A percentile compares a stretch with the other conserved stretches of the same genome.
Evolutionary conservation across 345 rosid genomes (phyloP).

Genomic region (Pistacia vera): DNA sequence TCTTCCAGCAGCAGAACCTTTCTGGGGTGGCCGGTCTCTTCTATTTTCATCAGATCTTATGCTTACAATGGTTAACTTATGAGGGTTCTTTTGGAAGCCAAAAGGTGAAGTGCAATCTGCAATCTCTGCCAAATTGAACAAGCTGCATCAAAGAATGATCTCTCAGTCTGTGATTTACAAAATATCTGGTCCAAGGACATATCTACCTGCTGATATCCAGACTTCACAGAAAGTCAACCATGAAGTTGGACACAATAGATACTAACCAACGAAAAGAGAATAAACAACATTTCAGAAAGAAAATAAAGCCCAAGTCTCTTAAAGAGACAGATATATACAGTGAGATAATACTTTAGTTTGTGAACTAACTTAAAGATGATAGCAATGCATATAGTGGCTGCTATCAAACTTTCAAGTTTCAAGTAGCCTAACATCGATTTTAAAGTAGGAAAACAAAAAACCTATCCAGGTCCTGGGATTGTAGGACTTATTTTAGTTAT

Average conservation of each 20-base stretch:
- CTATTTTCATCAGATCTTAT: conserved; percentile 30
- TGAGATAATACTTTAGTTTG: not conserved
- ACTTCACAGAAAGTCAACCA: not conserved
- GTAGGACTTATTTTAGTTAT: no score
- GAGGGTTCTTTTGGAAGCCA: conserved; percentile 13
- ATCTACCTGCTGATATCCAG: not conserved
- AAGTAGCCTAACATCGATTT: no score
- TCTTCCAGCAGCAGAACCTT: conserved; percentile 25
- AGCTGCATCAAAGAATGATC: conserved; percentile 59
- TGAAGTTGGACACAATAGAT: not conserved
- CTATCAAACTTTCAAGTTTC: not conserved
- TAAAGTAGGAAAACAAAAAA: no score
- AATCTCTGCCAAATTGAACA: conserved; percentile 68
- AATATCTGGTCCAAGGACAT: conserved; percentile 7
- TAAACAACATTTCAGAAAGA: not conserved
- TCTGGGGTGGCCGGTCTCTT: conserved; percentile 25
- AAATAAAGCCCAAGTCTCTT: not conserved
- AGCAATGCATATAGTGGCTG: not conserved
- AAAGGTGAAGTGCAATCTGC: conserved; percentile 36
- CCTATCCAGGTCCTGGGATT: no score
- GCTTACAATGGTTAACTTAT: conserved; percentile 23
- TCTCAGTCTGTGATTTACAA: conserved; percentile 38
- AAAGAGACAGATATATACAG: not conserved
- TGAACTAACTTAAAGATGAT: not conserved
- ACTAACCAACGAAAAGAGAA: not conserved